A percentile compares a stretch with the other conserved stretches of the same genome.
phyloP scores from a whole-genome alignment of 78 protist species.

The Monocercomonoides exilis region DNA sequence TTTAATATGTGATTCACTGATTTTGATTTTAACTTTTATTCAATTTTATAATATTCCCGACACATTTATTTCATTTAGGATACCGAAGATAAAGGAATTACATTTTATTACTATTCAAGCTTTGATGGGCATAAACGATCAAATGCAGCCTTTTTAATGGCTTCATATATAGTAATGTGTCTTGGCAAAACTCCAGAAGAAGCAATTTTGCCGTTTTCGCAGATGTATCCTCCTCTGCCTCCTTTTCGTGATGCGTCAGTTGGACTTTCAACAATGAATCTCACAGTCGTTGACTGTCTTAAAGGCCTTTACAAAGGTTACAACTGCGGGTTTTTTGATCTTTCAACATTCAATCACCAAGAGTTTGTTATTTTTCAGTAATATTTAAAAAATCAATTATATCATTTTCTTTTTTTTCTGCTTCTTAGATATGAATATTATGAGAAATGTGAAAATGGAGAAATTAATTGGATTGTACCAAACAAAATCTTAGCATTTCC shows the following conservation, averaged over 20 bases:
- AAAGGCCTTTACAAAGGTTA: constrained; percentile 38
- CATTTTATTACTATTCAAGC: not conserved
- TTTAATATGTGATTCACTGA: no score
- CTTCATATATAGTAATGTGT: not conserved
- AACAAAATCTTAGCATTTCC: constrained; percentile 59
- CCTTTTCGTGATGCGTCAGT: constrained; percentile 70
- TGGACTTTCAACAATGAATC: constrained; percentile 38
- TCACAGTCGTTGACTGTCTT: constrained; percentile 34
- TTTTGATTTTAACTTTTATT: not conserved
- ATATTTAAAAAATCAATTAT: not conserved
- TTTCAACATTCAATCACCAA: constrained; percentile 24
- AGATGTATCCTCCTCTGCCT: constrained; percentile 31
- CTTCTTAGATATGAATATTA: constrained; percentile 53
- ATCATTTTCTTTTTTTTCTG: no score
- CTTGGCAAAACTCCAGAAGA: constrained; percentile 27
- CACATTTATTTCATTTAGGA: not conserved
- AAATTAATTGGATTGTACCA: constrained; percentile 77
- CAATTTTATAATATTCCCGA: not conserved
- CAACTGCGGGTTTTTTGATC: constrained; percentile 18
- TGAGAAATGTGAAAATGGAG: constrained; percentile 68
- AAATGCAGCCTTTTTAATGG: not conserved
- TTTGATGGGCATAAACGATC: constrained; percentile 18
- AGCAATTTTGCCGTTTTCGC: constrained; percentile 16
- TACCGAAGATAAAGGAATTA: not conserved
- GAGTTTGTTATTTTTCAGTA: not conserved